Conservation (phyloP, 352 stramenopile genomes). For the Phytophthora lateralis region DNA sequence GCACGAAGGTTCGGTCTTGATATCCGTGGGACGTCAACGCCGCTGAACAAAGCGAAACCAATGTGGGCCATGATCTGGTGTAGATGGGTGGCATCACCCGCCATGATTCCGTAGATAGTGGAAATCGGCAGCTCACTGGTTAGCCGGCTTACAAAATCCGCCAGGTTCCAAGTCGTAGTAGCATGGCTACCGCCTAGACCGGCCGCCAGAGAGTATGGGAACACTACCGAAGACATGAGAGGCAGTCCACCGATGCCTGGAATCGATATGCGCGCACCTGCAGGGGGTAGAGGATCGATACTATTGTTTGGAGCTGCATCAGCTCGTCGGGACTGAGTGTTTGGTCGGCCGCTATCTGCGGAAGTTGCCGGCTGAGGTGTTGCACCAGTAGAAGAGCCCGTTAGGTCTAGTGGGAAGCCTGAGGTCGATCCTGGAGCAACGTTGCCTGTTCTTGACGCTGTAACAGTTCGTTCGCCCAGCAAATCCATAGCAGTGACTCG, state of each 20-base stretch:
- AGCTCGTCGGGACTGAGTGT: constrained; percentile 1
- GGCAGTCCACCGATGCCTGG: constrained; percentile 38
- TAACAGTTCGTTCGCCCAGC: constrained; percentile 2
- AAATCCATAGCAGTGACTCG: constrained; percentile 24
- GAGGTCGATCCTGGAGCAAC: constrained; percentile 13
- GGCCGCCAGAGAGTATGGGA: constrained; percentile 53
- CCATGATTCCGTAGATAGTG: constrained; percentile 61
- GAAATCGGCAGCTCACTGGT: constrained; percentile 49
- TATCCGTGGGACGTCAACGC: constrained; percentile 65
- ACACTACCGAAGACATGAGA: constrained; percentile 55
- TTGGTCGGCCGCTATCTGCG: constrained; percentile 5
- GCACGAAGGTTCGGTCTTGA: constrained; percentile 56
- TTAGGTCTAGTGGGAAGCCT: constrained; percentile 31
- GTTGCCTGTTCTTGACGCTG: background rate
- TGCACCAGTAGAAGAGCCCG: background rate
- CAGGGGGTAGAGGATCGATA: constrained; percentile 3
- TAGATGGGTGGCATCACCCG: constrained; percentile 49
- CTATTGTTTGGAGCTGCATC: constrained; percentile 7
- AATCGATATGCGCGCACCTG: constrained; percentile 38
- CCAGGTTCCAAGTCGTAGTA: constrained; percentile 66
- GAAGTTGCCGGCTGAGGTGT: constrained; percentile 1
- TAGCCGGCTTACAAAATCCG: constrained; percentile 55
- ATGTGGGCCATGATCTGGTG: constrained; percentile 64
- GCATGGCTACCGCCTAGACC: constrained; percentile 44
- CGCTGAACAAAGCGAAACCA: constrained; percentile 63